Evolutionary conservation across 2,329 filamentous ascomycete species (phyloP).

Genomic region (Colletotrichum falcatum): DNA sequence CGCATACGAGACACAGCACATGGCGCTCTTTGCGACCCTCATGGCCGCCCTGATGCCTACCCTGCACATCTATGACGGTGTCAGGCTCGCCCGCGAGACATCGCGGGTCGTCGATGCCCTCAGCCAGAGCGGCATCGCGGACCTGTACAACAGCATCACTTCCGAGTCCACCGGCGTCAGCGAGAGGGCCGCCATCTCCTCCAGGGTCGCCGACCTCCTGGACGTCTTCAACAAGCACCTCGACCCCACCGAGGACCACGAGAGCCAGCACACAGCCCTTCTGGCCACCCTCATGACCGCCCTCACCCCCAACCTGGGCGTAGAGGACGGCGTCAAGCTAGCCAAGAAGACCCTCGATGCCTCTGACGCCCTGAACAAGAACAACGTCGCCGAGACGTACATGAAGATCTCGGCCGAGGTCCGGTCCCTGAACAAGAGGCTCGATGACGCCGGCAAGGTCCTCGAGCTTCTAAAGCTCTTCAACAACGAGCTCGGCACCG

Average conservation of each 20-base stretch:
- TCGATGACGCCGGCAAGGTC: slow-evolving; percentile 78
- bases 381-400: slow-evolving; percentile 77
- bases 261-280: slow-evolving; percentile 93
- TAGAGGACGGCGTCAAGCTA: slow-evolving; percentile 88
- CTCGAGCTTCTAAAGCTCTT: slow-evolving; percentile 77
- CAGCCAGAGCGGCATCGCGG: slow-evolving; percentile 76
- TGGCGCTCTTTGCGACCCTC: slow-evolving; percentile 88
- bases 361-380: slow-evolving; percentile 81
- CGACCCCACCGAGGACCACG: slow-evolving; percentile 90
- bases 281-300: slow-evolving; percentile 84
- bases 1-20: slow-evolving; percentile 93
- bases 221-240: slow-evolving; percentile 88
- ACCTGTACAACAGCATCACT: slow-evolving; percentile 75
- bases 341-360: slow-evolving; percentile 85
- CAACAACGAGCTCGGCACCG: slow-evolving; percentile 92
- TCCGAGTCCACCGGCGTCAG: slow-evolving; percentile 71
- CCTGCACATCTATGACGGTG: slow-evolving; percentile 89
- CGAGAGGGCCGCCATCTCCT: slow-evolving; percentile 78
- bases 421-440: slow-evolving; percentile 74
- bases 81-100: slow-evolving; percentile 85
- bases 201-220: slow-evolving; percentile 77
- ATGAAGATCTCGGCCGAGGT: slow-evolving; percentile 72
- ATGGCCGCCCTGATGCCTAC: slow-evolving; percentile 84
- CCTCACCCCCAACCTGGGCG: slow-evolving; percentile 83
- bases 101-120: slow-evolving; percentile 86